Base-by-base conservation (phyloP, 202 grass and related monocot species). In the Sporobolus alterniflorus region DNA sequence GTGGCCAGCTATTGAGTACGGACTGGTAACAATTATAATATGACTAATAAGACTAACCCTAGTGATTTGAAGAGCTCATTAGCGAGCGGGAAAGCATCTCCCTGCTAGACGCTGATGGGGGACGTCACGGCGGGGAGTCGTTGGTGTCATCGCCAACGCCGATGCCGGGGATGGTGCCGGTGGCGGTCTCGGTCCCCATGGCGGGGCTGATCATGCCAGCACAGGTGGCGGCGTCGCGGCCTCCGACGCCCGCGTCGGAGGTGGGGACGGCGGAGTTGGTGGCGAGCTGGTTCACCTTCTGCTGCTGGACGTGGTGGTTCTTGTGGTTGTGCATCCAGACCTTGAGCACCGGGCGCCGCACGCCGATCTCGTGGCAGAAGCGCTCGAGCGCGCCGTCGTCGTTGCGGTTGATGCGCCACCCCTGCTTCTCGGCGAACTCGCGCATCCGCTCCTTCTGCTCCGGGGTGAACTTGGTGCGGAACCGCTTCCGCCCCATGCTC, bases 251-350 rank as follows among this genome's bases (percentile, higher is more conserved):
- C 4, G 46, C 52, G 46, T 30, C 55, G 16, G 66, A 1, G 64
- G 33, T 0, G 0, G 79, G 15, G 36, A 76, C 6, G 51, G 87
- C 62, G 14, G 86, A 69, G 20, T 9, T 25, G 56, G 22, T 60
- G 26, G 57, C 5, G 25, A n/a, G 76, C 91, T 94, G 89, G 66
- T 88, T 94, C 92, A 71, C 92, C 88, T 97, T 97, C 85, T 97
- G 92, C 3, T 15, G 14, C 14, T 17, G 12, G 12, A 0, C 65
- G 83, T 91, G 73, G 44, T 97, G 89, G 78, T 91, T 85, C 95
- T 98, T 98, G 82, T 98, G 91, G 90, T 98, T 98, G 90, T 98
- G 92, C 95, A 98, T 98, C 95, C 95, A 98, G 28, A 98, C 92
- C 92, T 98, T 98, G 73, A 98, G 78, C 40, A 98, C 95, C 50